Base-by-base conservation (phyloP, 805 yeast species). In the Metschnikowia drakensbergensis region DNA sequence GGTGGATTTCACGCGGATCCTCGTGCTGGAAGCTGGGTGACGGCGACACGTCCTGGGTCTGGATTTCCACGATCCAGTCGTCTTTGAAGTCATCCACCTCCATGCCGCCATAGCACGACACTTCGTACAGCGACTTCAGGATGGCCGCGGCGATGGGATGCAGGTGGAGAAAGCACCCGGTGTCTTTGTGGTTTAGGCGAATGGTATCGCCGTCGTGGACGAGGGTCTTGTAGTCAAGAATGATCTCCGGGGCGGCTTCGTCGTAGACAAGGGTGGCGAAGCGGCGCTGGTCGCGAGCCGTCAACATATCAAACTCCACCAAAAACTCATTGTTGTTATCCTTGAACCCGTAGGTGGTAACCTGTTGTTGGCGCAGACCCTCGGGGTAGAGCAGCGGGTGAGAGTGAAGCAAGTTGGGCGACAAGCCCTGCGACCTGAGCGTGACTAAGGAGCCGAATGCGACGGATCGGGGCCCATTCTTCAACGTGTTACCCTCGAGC, bases 301-400 rank as follows among this genome's bases (percentile, higher is more conserved):
- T 70, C 6, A 69, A 76, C 64, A 86, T 75, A 28, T 74, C 76
- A 60, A 58, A 58, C 42, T 58, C 61, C 13, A 58, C 26, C 25
- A 51, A 23, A 33, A 58, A 58, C 37, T 54, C 56, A 39, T 58
- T 58, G 49, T 58, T 58, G 3, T 46, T 47, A 47, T 58, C 98
- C 63, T 88, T 88, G 67, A 83, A 89, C 17, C 91, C 88, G 65
- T 94, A 94, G 5, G 94, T 88, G 27, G 99, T 94, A 43, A 94
- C 77, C 68, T 94, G 99, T 66, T 91, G 97, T 69, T 94, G 98
- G 53, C 79, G 77, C 2, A 97, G 88, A 3, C 98, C 98, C 54
- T 82, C 89, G 11, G 99, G 99, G 64, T 84, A 94, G 9, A 77
- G 66, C 63, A 87, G 96, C 13, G 76, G 73, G 63, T 94, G 99